Conservation (phyloP, 208 protist genomes). For the Leishmania tropica region DNA sequence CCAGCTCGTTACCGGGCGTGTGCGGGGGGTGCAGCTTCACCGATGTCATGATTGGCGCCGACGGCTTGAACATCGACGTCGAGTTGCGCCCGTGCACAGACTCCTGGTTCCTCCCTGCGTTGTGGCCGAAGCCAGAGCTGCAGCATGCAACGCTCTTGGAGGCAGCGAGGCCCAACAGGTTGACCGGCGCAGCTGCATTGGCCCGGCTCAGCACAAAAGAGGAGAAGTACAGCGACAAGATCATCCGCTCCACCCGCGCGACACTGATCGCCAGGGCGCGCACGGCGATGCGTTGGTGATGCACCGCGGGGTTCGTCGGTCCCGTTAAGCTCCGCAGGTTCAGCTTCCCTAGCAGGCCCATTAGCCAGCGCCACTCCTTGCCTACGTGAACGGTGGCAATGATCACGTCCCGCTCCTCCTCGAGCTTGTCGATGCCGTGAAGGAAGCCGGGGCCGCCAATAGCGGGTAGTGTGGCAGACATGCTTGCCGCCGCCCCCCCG, state of each 20-base stretch:
- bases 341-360: slow-evolving; percentile 7
- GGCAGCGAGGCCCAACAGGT: neutral
- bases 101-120: neutral
- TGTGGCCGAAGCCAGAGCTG: neutral
- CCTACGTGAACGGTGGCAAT: slow-evolving; percentile 33
- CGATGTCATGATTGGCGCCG: neutral
- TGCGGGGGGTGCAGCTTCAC: neutral
- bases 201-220: slow-evolving; percentile 18
- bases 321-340: neutral
- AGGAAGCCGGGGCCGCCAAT: slow-evolving; percentile 1
- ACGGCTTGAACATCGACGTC: neutral
- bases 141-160: neutral
- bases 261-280: slow-evolving; percentile 7
- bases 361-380: slow-evolving; percentile 34
- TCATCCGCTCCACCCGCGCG: slow-evolving; percentile 26
- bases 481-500: neutral
- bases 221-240: slow-evolving; percentile 33
- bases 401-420: slow-evolving; percentile 16
- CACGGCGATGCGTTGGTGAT: slow-evolving; percentile 13
- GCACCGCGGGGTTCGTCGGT: neutral
- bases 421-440: slow-evolving; percentile 18
- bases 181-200: slow-evolving; percentile 8
- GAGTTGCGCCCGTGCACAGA: slow-evolving; percentile 1
- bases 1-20: neutral
- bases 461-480: neutral